Percentiles rank a stretch among this genome's conserved stretches.
Evolutionary conservation across 805 yeast species (phyloP).

Genomic region (Saturnispora zaruensis): DNA sequence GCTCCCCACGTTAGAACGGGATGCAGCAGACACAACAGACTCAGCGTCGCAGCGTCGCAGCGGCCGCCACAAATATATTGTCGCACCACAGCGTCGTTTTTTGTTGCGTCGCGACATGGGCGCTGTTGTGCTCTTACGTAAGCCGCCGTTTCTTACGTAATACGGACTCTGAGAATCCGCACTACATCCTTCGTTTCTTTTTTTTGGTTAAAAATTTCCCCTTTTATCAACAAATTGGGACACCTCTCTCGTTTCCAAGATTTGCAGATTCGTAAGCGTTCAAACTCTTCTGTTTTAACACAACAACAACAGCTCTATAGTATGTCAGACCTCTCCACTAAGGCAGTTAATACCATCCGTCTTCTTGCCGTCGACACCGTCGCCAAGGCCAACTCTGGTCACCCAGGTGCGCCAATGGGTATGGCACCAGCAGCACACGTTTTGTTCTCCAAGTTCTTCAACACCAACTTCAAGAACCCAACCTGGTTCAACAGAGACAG

Average conservation of each 20-base stretch:
- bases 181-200: too few species aligned
- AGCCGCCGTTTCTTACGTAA: too few species aligned
- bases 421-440: conserved; percentile 94
- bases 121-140: too few species aligned
- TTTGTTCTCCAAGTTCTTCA: conserved; percentile 62
- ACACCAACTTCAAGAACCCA: conserved; percentile 85
- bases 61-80: too few species aligned
- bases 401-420: conserved; percentile 99
- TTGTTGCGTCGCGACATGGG: too few species aligned
- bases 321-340: conserved; percentile 51
- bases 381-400: conserved; percentile 87
- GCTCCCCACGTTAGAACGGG: too few species aligned
- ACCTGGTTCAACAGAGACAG: conserved; percentile 92
- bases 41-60: too few species aligned
- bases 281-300: neutral
- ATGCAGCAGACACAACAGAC: too few species aligned
- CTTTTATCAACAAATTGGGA: too few species aligned
- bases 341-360: conserved; percentile 83
- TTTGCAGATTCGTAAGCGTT: neutral
- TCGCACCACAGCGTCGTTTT: too few species aligned
- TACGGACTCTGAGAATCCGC: too few species aligned
- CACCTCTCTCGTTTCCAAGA: neutral
- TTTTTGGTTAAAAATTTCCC: too few species aligned
- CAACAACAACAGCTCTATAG: neutral
- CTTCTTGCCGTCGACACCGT: conserved; percentile 82